Evolutionary conservation across 2,329 filamentous ascomycete species (phyloP).

Genomic region (Verticillium isaacii): DNA sequence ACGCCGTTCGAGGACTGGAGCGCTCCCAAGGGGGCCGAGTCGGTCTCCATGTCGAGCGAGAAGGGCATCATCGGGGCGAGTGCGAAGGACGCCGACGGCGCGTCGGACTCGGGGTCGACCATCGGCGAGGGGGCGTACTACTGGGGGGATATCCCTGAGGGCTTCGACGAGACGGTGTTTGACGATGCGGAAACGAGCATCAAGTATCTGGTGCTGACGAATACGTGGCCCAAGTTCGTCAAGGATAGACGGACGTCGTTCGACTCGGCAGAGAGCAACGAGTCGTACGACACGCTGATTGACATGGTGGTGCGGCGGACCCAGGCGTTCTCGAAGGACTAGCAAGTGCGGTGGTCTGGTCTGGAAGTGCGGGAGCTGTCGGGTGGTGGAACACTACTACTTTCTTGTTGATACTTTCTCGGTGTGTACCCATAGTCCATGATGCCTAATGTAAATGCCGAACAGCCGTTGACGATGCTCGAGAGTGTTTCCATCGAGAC

Average conservation of each 20-base stretch:
- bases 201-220: constrained; percentile 42
- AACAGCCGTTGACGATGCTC: neutral
- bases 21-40: neutral
- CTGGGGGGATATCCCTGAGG: constrained; percentile 26
- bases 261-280: constrained; percentile 7
- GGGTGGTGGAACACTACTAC: neutral
- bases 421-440: neutral
- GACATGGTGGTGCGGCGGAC: constrained; percentile 2
- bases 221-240: constrained; percentile 25
- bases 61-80: neutral
- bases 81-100: constrained; percentile 19
- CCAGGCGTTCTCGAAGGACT: neutral
- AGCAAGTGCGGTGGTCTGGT: neutral
- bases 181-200: constrained; percentile 49
- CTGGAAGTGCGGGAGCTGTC: neutral
- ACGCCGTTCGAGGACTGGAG: constrained; percentile 35
- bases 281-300: constrained; percentile 4
- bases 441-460: neutral
- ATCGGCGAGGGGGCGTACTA: constrained; percentile 6
- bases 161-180: constrained; percentile 43
- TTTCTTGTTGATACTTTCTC: neutral
- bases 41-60: constrained; percentile 1
- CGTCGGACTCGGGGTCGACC: neutral
- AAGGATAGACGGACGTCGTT: constrained; percentile 11
- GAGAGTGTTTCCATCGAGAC: neutral